These are phyloP conservation scores for Ceratocystis ficicola DNA, from an alignment of 2,329 filamentous ascomycete species.

Conservation along the genomic window DNA sequence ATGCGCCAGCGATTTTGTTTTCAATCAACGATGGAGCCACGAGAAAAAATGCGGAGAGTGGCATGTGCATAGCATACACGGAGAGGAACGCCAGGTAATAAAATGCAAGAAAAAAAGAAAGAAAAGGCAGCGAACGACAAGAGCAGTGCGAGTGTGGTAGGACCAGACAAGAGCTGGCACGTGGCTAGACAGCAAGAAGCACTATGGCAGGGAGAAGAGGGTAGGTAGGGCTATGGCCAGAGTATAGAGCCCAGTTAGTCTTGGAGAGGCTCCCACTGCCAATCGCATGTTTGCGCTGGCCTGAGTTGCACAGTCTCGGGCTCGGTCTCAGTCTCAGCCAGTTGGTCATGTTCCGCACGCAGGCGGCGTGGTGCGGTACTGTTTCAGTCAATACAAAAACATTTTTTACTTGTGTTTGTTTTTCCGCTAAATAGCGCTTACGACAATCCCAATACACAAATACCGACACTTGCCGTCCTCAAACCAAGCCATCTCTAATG, in stretches of 20 bases:
- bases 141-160: neutral
- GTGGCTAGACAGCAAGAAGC: neutral
- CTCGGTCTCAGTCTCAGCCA: constrained; percentile 10
- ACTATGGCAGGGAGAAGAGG: neutral
- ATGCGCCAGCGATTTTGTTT: neutral
- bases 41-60: neutral
- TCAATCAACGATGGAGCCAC: neutral
- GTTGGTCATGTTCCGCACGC: neutral
- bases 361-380: neutral
- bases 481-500: neutral
- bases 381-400: neutral
- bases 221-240: neutral
- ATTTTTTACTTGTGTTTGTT: neutral
- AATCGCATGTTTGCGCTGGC: neutral
- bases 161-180: neutral
- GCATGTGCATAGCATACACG: neutral
- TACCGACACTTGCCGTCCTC: neutral
- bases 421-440: too few relatives aligned
- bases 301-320: neutral
- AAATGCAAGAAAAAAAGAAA: neutral
- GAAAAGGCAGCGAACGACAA: neutral
- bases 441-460: too few relatives aligned
- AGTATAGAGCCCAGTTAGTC: neutral
- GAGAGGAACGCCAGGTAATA: too few relatives aligned
- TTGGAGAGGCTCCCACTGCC: neutral